Conservation (phyloP, 179 eudicot genomes). For the Beta corolliflora region DNA sequence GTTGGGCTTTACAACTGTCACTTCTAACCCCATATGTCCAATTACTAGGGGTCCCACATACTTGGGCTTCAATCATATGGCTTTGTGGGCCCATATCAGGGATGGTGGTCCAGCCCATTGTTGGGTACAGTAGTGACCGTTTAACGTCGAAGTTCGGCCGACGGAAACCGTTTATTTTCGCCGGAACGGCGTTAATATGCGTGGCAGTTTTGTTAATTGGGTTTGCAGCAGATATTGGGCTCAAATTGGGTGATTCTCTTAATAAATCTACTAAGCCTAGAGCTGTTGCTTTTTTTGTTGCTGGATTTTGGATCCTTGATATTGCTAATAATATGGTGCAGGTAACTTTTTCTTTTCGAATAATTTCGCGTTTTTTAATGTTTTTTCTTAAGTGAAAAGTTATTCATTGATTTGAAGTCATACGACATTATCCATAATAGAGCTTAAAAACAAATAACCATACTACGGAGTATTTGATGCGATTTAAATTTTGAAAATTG, state of each 20-base stretch:
- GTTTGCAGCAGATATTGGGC: constrained; percentile 49
- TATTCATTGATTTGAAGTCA: too few species aligned
- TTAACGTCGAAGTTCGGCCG: constrained; percentile 34
- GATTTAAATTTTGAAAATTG: too few species aligned
- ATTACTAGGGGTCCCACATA: constrained; percentile 36
- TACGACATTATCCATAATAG: too few species aligned
- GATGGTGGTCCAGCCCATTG: constrained; percentile 46
- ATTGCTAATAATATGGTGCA: constrained; percentile 53
- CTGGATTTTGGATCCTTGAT: constrained; percentile 56
- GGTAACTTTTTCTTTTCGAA: constrained; percentile 16
- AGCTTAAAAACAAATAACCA: too few species aligned
- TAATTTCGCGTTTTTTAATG: too few species aligned
- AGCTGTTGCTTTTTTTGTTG: constrained; percentile 45
- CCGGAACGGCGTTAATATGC: constrained; percentile 38
- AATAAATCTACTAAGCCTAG: constrained; percentile 36
- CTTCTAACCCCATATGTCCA: constrained; percentile 51
- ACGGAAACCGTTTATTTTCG: constrained; percentile 45
- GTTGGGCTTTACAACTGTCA: constrained; percentile 52
- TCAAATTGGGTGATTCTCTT: constrained; percentile 32
- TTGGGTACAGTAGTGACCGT: constrained; percentile 43
- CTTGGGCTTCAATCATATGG: constrained; percentile 49
- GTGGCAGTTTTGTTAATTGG: constrained; percentile 41
- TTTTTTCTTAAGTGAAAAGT: too few species aligned
- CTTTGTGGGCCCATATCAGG: constrained; percentile 51
- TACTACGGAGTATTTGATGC: too few species aligned